These are phyloP conservation scores for Tephrocybe rancida DNA, from an alignment of 768 basidiomycete species.

Conservation along the genomic window DNA sequence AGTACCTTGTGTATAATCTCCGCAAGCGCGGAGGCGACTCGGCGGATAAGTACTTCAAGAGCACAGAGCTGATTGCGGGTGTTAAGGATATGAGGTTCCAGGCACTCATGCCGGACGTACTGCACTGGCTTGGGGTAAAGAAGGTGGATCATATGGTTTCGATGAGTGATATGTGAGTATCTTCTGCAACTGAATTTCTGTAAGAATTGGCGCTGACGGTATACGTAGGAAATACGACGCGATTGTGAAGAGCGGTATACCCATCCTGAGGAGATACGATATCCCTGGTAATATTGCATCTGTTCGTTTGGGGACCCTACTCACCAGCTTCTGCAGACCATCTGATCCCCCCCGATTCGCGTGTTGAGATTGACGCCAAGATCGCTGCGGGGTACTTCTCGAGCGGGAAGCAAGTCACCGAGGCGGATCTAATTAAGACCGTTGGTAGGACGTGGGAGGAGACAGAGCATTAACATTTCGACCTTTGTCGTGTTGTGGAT, in stretches of 20 bases:
- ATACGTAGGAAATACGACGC: constrained; percentile 85
- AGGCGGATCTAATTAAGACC: constrained; percentile 82
- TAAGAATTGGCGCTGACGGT: neutral
- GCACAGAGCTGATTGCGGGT: constrained; percentile 91
- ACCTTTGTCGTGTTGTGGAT: neutral
- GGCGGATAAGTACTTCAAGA: constrained; percentile 92
- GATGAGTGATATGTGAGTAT: constrained; percentile 80
- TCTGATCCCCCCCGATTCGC: constrained; percentile 86
- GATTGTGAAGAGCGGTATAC: constrained; percentile 87
- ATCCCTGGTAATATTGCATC: constrained; percentile 61
- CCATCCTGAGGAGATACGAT: constrained; percentile 82
- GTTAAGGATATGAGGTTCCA: constrained; percentile 97
- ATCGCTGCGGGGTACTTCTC: constrained; percentile 94
- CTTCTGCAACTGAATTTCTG: neutral
- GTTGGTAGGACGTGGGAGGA: constrained; percentile 92
- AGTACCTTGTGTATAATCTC: constrained; percentile 96
- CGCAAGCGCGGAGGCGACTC: constrained; percentile 94
- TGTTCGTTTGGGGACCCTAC: neutral
- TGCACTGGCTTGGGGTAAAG: constrained; percentile 92
- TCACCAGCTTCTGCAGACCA: constrained; percentile 50
- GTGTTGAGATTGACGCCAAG: constrained; percentile 96
- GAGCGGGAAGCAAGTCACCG: constrained; percentile 72
- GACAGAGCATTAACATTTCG: constrained; percentile 63
- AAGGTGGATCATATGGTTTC: constrained; percentile 90
- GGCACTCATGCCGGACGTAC: constrained; percentile 93